Base-by-base conservation (phyloP, 2,329 filamentous ascomycete genomes). In the Conoideocrella luteorostrata region DNA sequence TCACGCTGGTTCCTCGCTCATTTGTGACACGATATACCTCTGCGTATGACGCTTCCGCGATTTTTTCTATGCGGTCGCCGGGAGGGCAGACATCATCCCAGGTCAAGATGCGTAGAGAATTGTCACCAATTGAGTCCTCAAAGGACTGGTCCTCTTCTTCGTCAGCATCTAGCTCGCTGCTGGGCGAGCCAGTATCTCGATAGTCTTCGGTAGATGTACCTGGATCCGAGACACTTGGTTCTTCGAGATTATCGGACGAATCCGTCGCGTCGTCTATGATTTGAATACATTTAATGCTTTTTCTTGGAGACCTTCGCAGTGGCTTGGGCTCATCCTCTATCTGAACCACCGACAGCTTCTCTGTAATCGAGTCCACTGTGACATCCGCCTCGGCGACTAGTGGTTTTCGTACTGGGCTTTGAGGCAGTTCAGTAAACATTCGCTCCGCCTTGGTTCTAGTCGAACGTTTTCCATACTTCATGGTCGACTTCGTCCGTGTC, bases 11-110 rank as follows among this genome's bases (percentile, higher is more conserved):
- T 7, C 78, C 78, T 13, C 71, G 66, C 35, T 69, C 65, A 54
- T 80, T 82, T 37, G 67, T 75, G 50, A 83, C 70, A 9, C 78
- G 76, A 52, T 82, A 84, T 9, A 84, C 78, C 56, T 84, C 80
- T 5, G 80, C 78, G 51, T 77, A 84, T 2, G 80, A 83, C 5
- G 80, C 79, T 56, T 84, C 80, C 9, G 80, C 79, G 40, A 84
- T 83, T 60, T 84, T 84, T 34, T 70, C 68, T 39, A 83, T 77
- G 28, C 61, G 59, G 52, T 76, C 72, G 13, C 67, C 70, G 0
- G 67, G 61, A 0, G 74, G 72, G 39, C 78, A 78, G 23, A 83
- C 67, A 41, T 82, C 77, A 23, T 69, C 60, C 79, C 80, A 84
- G 1, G 68, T 66, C 32, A 80, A 60, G 5, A 70, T 53, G 4